Conservation (phyloP, 441 rosid species). For the Mallotus repandus region DNA sequence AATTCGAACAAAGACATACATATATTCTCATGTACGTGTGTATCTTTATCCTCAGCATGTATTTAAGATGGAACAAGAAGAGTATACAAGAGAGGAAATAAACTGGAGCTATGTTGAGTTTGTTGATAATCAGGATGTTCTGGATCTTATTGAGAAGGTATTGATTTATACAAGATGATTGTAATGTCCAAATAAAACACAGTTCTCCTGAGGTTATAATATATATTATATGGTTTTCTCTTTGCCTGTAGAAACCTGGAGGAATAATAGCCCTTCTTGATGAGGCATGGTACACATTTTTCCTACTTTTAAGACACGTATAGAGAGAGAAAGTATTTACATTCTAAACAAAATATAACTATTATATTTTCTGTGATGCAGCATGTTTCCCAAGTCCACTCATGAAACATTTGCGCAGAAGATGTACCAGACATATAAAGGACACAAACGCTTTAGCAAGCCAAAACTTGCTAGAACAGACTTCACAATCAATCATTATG, state of each 20-base stretch:
- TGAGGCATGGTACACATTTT: conserved; percentile 64
- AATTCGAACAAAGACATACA: neutral
- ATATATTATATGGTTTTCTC: neutral
- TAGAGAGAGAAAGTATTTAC: neutral
- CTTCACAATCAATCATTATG: conserved; percentile 67
- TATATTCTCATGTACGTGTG: conserved; percentile 13
- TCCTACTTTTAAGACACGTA: neutral
- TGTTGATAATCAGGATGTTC: conserved; percentile 70
- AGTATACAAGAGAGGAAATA: conserved; percentile 77
- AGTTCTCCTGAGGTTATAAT: conserved; percentile 6
- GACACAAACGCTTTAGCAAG: conserved; percentile 70
- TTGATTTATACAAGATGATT: conserved; percentile 6
- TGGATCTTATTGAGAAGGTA: conserved; percentile 83
- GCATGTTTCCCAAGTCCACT: conserved; percentile 79
- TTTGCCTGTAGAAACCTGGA: conserved; percentile 63
- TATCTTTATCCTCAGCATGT: conserved; percentile 38
- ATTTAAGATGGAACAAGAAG: conserved; percentile 98
- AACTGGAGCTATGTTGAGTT: conserved; percentile 76
- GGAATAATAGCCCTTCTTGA: conserved; percentile 75
- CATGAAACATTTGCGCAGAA: conserved; percentile 76
- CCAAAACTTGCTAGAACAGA: conserved; percentile 69
- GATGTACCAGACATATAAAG: conserved; percentile 68
- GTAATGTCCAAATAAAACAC: conserved; percentile 10
- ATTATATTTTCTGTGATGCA: conserved; percentile 27
- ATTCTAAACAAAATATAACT: neutral